A percentile compares a stretch with the other conserved stretches of the same genome.
Conservation (phyloP, 495 filamentous ascomycete genomes). For the Penicillium alfredii region DNA sequence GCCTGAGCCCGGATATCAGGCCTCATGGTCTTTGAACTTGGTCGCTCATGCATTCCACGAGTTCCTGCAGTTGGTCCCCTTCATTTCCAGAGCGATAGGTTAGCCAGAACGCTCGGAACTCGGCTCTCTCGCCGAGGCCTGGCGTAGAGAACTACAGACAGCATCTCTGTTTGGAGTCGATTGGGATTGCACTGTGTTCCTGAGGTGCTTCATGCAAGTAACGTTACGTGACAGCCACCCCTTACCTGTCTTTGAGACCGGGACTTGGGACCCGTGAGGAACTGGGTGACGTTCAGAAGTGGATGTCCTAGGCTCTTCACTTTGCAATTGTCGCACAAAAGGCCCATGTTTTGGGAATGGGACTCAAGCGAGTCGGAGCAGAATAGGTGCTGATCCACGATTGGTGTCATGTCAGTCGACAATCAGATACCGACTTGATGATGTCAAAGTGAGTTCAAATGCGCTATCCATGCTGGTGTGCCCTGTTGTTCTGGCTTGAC, state of each 20-base stretch:
- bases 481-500: neutral
- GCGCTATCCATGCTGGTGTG: too few relatives aligned
- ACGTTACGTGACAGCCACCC: conserved; percentile 19
- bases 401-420: conserved; percentile 12
- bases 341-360: too few relatives aligned
- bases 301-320: too few relatives aligned
- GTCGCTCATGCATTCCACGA: conserved; percentile 6
- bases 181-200: conserved; percentile 4
- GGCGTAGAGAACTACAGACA: too few relatives aligned
- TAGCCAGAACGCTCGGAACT: too few relatives aligned
- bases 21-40: neutral
- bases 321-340: too few relatives aligned
- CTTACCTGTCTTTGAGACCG: neutral
- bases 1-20: neutral
- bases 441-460: neutral
- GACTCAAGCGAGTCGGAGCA: conserved; percentile 5
- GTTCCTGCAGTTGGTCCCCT: conserved; percentile 4
- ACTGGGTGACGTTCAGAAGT: too few relatives aligned
- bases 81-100: neutral
- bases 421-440: neutral
- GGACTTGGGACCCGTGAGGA: neutral
- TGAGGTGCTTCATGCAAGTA: conserved; percentile 15
- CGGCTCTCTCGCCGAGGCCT: too few relatives aligned
- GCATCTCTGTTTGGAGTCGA: too few relatives aligned
- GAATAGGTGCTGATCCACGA: too few relatives aligned